Base-by-base conservation (phyloP, 169 alveolate genomes). In the Plasmodium knowlesi region DNA sequence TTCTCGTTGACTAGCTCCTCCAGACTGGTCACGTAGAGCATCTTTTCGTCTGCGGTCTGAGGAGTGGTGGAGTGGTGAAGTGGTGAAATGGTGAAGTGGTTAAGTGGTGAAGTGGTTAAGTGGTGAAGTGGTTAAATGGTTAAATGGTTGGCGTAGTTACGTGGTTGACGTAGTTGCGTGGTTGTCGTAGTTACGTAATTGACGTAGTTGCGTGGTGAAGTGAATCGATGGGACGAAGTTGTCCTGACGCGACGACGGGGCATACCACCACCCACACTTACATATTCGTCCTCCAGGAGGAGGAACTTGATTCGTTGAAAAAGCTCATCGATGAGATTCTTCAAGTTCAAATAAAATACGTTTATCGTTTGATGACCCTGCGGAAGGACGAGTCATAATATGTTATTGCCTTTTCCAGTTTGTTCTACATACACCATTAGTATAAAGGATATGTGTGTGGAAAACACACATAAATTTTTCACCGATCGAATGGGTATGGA, bases 1-100 rank as follows among this genome's bases (percentile, higher is more conserved):
- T 86, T 86, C 61, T 74, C 79, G 37, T 76, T 74, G 67, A 86
- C 81, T 74, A 86, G 79, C 70, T 86, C 86, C 67, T 86, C 93
- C 78, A 86, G 54, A 30, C 82, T 78, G 22, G 61, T 57, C 22
- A 86, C 85, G 43, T 86, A 86, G 25, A 53, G 22, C 37, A 86
- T 57, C 32, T 86, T 86, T 9, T 86, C 93, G 12, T 86, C 76
- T 76, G 61, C 57, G 32, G 93, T 67, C 93, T 86, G 37, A 22
- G 28, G 37, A 22, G 28, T 4, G 10, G 61, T 16, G 78, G 78
- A 82, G 3, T 32, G 54, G n/a, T 2, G 53, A 50, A 53, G 76
- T 8, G 70, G 37, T 14, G 39, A 8, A 50, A n/a, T n/a, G 70
- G 67, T 0, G 79, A 9, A 50, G 30, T 54, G n/a, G n/a, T n/a